These are phyloP conservation scores for Backusella tuberculispora DNA, from an alignment of 192 early-diverging fungal genomes.

Conservation along the genomic window DNA sequence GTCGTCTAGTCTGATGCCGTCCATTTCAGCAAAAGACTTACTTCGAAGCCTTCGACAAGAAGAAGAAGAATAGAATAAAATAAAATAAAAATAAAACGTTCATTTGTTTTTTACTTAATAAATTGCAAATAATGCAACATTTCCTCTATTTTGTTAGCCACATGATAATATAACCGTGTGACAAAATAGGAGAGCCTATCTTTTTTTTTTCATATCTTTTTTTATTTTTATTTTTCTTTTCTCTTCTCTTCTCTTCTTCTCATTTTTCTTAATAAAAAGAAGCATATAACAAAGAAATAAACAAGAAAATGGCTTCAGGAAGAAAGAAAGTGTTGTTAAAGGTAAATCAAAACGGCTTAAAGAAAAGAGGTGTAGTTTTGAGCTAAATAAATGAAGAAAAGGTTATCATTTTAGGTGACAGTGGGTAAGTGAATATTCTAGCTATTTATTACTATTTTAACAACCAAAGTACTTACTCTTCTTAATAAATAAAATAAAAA, in stretches of 20 bases:
- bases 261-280: neutral
- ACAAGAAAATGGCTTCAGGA: conserved; percentile 22
- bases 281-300: neutral
- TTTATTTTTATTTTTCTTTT: neutral
- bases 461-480: neutral
- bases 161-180: neutral
- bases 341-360: conserved; percentile 29
- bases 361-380: neutral
- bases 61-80: neutral
- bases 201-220: neutral
- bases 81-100: neutral
- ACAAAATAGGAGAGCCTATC: conserved; percentile 1
- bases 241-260: neutral
- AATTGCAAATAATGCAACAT: neutral
- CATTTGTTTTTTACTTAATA: too few species aligned
- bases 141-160: conserved; percentile 4
- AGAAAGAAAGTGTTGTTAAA: conserved; percentile 62
- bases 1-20: neutral
- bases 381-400: conserved; percentile 32
- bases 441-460: neutral
- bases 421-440: conserved; percentile 59
- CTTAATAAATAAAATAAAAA: neutral
- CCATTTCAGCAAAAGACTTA: neutral
- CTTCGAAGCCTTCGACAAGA: neutral
- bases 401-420: conserved; percentile 84